Percentiles rank a stretch among this genome's conserved stretches.
Conservation (phyloP, 2,329 filamentous ascomycete species). For the Cercospora sp. region DNA sequence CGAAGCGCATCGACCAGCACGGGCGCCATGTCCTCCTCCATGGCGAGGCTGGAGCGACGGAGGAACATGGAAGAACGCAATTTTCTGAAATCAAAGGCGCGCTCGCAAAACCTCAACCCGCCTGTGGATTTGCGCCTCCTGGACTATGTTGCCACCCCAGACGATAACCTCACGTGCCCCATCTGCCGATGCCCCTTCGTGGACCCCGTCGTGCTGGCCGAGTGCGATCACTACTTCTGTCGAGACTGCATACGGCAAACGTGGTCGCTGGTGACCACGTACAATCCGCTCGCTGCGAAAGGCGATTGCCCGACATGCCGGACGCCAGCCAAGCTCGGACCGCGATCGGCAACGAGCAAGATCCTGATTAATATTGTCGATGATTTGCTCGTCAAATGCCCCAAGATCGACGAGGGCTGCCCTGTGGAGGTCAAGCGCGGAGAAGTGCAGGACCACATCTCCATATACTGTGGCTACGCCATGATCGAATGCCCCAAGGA, state of each 20-base stretch:
- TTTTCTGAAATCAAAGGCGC: slow-evolving; percentile 32
- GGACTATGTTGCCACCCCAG: slow-evolving; percentile 58
- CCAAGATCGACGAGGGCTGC: slow-evolving; percentile 57
- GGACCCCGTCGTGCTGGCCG: slow-evolving; percentile 55
- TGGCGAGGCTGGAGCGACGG: slow-evolving; percentile 36
- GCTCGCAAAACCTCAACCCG: slow-evolving; percentile 34
- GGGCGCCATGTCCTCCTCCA: slow-evolving; percentile 20
- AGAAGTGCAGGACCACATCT: slow-evolving; percentile 60
- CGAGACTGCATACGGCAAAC: slow-evolving; percentile 57
- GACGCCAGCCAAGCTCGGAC: slow-evolving; percentile 44
- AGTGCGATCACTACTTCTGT: slow-evolving; percentile 67
- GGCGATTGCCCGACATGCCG: slow-evolving; percentile 60
- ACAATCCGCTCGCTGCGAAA: slow-evolving; percentile 36
- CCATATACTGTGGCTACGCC: slow-evolving; percentile 61
- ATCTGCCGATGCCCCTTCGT: slow-evolving; percentile 66
- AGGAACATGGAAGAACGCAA: slow-evolving; percentile 38
- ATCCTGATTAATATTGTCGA: slow-evolving; percentile 63
- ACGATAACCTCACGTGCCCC: slow-evolving; percentile 63
- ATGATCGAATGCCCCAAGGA: slow-evolving; percentile 54
- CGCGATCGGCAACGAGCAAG: slow-evolving; percentile 46
- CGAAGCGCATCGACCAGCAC: slow-evolving; percentile 24
- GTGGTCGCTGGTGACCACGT: slow-evolving; percentile 42
- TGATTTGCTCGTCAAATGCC: slow-evolving; percentile 61
- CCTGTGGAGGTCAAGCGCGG: slow-evolving; percentile 55
- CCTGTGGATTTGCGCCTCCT: slow-evolving; percentile 58